phyloP scores from a whole-genome alignment of 176 grass and related monocot species.

The Oryza meridionalis region DNA sequence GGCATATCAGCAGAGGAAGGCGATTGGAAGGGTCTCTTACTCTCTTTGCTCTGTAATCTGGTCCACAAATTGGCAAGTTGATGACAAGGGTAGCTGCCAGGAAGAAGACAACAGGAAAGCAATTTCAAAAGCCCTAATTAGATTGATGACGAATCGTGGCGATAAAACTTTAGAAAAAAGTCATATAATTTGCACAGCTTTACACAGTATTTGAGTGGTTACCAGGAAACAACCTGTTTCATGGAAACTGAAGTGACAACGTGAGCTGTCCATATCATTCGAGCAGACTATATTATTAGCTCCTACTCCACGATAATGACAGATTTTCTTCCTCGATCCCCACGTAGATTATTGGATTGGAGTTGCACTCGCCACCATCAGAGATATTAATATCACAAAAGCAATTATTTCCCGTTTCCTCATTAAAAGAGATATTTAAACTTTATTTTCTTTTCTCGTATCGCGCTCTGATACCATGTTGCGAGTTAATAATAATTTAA shows the following conservation, averaged over 20 bases:
- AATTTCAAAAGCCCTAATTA: neutral
- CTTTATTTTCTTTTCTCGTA: too few relatives aligned
- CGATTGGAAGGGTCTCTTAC: conserved; percentile 26
- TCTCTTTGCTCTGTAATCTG: conserved; percentile 1
- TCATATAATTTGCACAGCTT: conserved; percentile 19
- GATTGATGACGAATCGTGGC: neutral
- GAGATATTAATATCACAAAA: neutral
- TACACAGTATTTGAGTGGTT: neutral
- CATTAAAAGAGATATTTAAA: too few relatives aligned
- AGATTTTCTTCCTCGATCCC: neutral
- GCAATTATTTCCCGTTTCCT: neutral
- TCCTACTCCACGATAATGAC: neutral
- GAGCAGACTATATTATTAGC: neutral
- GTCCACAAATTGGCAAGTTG: conserved; percentile 27
- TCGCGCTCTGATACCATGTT: too few relatives aligned
- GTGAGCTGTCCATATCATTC: conserved; percentile 20
- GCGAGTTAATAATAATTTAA: too few relatives aligned
- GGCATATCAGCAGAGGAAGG: conserved; percentile 29
- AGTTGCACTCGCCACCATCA: neutral
- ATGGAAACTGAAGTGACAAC: neutral
- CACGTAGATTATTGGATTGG: neutral
- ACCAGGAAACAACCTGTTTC: conserved; percentile 33
- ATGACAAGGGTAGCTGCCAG: neutral
- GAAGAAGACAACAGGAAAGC: neutral
- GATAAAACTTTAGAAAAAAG: conserved; percentile 9